Percentiles rank a stretch among this genome's conserved stretches.
Conservation (phyloP, 1,284 basidiomycete species). For the Erythrobasidium hasegawianum region DNA sequence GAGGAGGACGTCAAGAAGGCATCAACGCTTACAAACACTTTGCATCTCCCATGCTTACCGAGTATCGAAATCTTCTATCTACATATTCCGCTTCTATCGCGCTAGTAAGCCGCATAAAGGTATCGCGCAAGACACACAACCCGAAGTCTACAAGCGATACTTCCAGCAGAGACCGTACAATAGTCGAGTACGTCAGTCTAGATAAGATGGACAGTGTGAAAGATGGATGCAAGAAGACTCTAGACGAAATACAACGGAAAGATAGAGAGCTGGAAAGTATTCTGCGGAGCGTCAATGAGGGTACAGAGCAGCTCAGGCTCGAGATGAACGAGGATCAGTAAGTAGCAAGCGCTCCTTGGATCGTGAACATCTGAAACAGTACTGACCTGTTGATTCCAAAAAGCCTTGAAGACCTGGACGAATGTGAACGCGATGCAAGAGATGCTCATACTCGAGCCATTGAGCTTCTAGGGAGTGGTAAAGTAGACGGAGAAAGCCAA, state of each 20-base stretch:
- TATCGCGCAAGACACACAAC: conserved; percentile 18
- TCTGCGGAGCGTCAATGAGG: conserved; percentile 35
- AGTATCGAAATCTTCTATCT: conserved; percentile 28
- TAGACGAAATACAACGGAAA: conserved; percentile 31
- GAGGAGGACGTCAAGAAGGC: conserved; percentile 37
- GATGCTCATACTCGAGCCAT: conserved; percentile 38
- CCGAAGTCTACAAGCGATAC: not conserved
- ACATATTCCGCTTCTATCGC: conserved; percentile 26
- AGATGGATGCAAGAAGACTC: conserved; percentile 40
- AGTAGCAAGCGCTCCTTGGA: too few relatives aligned
- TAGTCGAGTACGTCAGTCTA: conserved; percentile 42
- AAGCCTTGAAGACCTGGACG: conserved; percentile 42
- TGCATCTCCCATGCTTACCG: conserved; percentile 31
- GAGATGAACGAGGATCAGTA: conserved; percentile 39
- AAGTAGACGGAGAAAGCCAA: not conserved
- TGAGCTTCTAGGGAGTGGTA: conserved; percentile 38
- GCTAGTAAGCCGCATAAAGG: conserved; percentile 21
- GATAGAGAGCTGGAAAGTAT: conserved; percentile 29
- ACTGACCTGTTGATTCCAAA: too few relatives aligned
- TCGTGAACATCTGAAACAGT: too few relatives aligned
- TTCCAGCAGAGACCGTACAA: conserved; percentile 34
- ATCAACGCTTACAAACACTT: conserved; percentile 30
- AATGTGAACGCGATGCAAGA: conserved; percentile 42
- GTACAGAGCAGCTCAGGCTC: conserved; percentile 35
- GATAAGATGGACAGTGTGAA: conserved; percentile 44